Evolutionary conservation across 2,329 filamentous ascomycete genomes (phyloP), one percentile per base, ranked within the genome.

Genomic region (Dothideomycetidae sp.): DNA sequence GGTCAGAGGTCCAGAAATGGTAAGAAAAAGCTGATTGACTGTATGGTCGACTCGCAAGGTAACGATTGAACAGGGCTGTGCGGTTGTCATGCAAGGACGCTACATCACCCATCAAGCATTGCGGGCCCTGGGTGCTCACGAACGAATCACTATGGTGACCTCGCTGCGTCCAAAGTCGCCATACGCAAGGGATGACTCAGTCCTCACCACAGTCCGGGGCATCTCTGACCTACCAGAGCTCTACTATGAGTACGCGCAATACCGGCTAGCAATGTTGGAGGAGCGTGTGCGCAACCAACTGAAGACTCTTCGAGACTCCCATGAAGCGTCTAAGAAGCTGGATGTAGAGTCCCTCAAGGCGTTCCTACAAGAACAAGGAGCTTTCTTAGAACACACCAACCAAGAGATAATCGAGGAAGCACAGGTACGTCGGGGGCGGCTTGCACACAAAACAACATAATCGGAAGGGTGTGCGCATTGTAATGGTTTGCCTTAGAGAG

Each of bases 111-210:
- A 80, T 51, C 66, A 71, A 42, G 76, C 75, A 1, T 61, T 77
- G 12, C 67, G 66, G 10, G 70, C 73, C 7, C 55, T 72, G 1
- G 71, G 72, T 12, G 62, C 63, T 3, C 64, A 65, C 15, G 75
- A 79, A 53, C 68, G 75, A 21, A 77, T 80, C 54, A 71, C 64
- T 30, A 73, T 75, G 58, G 73, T 80, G 35, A 80, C 75, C 0
- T 73, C 71, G 3, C 78, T 78, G 58, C 66, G 76, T 7, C 73
- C 75, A 2, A 67, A 64, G 36, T 66, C 62, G 14, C 60, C 73
- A 2, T 58, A 57, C 13, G 49, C 71, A 29, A 64, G 62, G 11
- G 76, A 80, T 47, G 73, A 78, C 46, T 70, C 69, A 1, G 69
- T 72, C 3, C 60, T 80, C 29, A 71, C 64, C 3, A 75, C 69